These are phyloP conservation scores for Cladosporium oxysporum DNA, from an alignment of 2,329 filamentous ascomycete species.

Conservation along the genomic window DNA sequence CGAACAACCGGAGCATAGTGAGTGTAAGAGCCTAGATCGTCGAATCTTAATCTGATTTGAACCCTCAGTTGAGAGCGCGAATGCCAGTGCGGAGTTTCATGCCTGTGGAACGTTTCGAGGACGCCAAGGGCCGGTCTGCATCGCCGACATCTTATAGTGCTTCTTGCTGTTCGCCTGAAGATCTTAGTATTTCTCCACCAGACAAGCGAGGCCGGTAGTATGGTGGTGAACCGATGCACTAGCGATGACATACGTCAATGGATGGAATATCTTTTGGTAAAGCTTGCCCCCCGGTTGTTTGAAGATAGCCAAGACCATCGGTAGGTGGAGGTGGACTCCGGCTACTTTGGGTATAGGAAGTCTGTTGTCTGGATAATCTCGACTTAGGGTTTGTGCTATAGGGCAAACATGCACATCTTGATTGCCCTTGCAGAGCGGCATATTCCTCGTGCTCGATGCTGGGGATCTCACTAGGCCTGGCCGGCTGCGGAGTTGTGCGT, in stretches of 20 bases:
- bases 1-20: background rate
- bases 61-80: background rate
- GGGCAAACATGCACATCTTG: background rate
- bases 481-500: too few relatives aligned
- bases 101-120: background rate
- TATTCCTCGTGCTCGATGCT: background rate
- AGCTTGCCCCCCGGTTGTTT: background rate
- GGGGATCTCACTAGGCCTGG: background rate
- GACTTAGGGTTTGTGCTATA: background rate
- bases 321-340: slow-evolving; percentile 8
- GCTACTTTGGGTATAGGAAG: background rate
- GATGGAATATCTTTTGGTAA: background rate
- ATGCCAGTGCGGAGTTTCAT: background rate
- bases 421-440: background rate
- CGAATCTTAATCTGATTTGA: background rate
- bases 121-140: background rate
- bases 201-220: background rate
- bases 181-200: background rate
- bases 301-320: background rate
- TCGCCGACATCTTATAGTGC: background rate
- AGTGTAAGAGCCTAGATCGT: background rate
- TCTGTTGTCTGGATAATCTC: background rate
- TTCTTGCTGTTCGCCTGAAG: background rate
- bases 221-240: background rate
- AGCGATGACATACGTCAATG: background rate